phyloP scores from a whole-genome alignment of 768 basidiomycete genomes.

The Exsudoporus frostii region DNA sequence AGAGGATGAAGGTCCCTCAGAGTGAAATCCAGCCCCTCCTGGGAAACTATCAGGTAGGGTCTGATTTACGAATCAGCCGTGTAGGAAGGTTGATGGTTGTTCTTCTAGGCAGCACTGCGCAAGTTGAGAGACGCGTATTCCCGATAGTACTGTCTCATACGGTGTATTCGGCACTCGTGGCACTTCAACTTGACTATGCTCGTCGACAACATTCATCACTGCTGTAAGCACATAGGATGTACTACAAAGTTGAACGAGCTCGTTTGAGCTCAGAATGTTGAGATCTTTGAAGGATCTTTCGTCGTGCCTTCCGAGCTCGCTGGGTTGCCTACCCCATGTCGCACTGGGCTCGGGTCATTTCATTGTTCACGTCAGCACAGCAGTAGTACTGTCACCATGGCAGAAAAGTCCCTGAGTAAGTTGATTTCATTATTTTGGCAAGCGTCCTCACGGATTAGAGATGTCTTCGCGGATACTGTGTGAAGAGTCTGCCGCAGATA shows the following conservation, averaged over 20 bases:
- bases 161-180: background rate
- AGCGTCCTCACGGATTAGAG: too few relatives aligned
- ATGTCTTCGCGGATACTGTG: too few relatives aligned
- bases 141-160: constrained; percentile 2
- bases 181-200: background rate
- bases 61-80: background rate
- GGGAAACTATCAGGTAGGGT: constrained; percentile 64
- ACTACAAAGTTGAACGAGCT: background rate
- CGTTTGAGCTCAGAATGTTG: background rate
- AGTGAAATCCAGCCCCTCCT: constrained; percentile 55
- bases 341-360: too few relatives aligned
- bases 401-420: too few relatives aligned
- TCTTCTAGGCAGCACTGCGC: constrained; percentile 27
- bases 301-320: too few relatives aligned
- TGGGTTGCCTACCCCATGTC: too few relatives aligned
- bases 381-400: too few relatives aligned
- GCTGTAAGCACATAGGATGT: background rate
- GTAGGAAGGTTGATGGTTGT: constrained; percentile 1
- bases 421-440: too few relatives aligned
- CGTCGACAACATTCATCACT: background rate
- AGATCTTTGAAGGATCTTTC: too few relatives aligned
- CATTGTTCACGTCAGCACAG: too few relatives aligned
- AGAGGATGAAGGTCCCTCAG: constrained; percentile 61
- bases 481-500: too few relatives aligned
- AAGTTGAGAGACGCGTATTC: constrained; percentile 28